These are phyloP conservation scores for Polyporus tsugae DNA, from an alignment of 1,284 basidiomycete species.

Conservation along the genomic window DNA sequence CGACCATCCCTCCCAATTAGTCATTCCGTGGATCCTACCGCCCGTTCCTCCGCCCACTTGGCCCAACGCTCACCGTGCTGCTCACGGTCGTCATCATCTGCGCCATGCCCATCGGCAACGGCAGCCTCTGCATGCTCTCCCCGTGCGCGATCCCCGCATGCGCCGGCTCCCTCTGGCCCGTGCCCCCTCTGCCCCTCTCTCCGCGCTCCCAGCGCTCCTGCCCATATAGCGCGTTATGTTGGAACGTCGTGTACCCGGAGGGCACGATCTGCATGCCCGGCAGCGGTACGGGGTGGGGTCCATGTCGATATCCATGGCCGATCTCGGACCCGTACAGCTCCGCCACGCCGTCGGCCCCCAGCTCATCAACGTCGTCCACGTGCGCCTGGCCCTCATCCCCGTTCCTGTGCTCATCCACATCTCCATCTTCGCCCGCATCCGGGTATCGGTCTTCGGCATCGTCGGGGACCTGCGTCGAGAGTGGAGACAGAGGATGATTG, in stretches of 20 bases:
- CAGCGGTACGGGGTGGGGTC: slow-evolving; percentile 27
- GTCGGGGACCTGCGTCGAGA: slow-evolving; percentile 30
- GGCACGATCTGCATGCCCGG: slow-evolving; percentile 33
- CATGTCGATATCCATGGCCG: slow-evolving; percentile 3
- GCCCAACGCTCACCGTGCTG: slow-evolving; percentile 45
- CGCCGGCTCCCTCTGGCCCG: slow-evolving; percentile 11
- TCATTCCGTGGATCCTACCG: slow-evolving; percentile 3
- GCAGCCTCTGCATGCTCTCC: slow-evolving; percentile 29
- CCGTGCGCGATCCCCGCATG: slow-evolving; percentile 30
- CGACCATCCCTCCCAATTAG: background rate
- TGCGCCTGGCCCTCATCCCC: slow-evolving; percentile 5
- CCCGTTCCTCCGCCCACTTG: slow-evolving; percentile 9
- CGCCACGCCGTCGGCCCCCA: slow-evolving; percentile 2
- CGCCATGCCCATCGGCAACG: slow-evolving; percentile 33
- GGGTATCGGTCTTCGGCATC: slow-evolving; percentile 14
- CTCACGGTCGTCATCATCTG: slow-evolving; percentile 39
- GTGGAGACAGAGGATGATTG: slow-evolving; percentile 33
- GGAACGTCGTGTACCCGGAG: slow-evolving; percentile 30
- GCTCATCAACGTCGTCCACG: slow-evolving; percentile 17
- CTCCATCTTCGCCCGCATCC: slow-evolving; percentile 8
- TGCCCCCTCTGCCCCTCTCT: background rate
- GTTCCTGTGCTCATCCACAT: slow-evolving; percentile 3
- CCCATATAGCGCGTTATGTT: slow-evolving; percentile 28
- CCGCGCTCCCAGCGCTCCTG: slow-evolving; percentile 4
- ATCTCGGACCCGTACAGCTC: slow-evolving; percentile 15